phyloP scores from a whole-genome alignment of 2,329 filamentous ascomycete species.

The Colletotrichum tropicicola region DNA sequence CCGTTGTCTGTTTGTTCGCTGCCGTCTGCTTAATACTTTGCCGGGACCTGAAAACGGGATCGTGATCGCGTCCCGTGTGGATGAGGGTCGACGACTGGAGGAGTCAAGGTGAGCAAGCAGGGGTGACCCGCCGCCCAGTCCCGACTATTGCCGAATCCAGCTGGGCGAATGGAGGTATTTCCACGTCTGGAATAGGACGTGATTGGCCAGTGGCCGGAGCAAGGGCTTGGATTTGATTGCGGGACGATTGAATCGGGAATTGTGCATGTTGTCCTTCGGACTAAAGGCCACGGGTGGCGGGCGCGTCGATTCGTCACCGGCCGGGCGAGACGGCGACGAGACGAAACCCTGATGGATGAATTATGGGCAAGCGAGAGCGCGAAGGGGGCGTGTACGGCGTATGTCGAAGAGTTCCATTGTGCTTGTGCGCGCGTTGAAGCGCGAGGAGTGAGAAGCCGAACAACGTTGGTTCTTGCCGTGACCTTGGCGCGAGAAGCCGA shows the following conservation, averaged over 20 bases:
- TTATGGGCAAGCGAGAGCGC: slow-evolving; percentile 11
- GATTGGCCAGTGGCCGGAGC: slow-evolving; percentile 12
- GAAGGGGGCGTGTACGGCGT: background rate
- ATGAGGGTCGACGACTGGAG: background rate
- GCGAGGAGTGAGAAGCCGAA: background rate
- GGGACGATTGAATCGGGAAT: slow-evolving; percentile 19
- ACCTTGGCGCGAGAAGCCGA: background rate
- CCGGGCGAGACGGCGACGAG: slow-evolving; percentile 2
- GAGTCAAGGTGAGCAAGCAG: slow-evolving; percentile 5
- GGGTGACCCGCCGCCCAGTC: slow-evolving; percentile 10
- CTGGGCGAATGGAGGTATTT: slow-evolving; percentile 28
- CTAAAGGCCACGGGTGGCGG: slow-evolving; percentile 14
- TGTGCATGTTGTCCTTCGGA: slow-evolving; percentile 20
- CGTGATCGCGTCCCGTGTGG: slow-evolving; percentile 19
- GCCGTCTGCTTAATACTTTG: background rate
- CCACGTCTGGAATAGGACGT: slow-evolving; percentile 16
- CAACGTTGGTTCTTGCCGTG: background rate
- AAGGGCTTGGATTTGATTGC: slow-evolving; percentile 12
- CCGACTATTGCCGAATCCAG: slow-evolving; percentile 29
- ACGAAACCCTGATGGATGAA: slow-evolving; percentile 24
- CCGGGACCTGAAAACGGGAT: slow-evolving; percentile 11
- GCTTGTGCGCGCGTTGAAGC: background rate
- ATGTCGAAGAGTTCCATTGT: background rate
- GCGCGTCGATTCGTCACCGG: slow-evolving; percentile 5
- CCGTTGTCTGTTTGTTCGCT: background rate